Conservation (phyloP, 768 basidiomycete genomes). For the Tylopilus intermedius region DNA sequence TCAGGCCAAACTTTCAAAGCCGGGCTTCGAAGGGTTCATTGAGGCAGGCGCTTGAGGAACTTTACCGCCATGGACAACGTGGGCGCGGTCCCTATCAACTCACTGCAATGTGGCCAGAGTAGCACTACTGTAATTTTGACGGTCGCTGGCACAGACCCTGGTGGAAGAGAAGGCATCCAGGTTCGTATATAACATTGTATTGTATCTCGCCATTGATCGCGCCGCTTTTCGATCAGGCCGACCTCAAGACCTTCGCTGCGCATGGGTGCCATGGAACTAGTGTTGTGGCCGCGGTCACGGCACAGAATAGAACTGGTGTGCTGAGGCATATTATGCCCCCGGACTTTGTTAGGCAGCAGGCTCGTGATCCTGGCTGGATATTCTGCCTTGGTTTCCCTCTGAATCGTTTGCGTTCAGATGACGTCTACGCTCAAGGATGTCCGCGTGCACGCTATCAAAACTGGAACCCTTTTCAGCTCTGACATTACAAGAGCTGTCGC, state of each 20-base stretch:
- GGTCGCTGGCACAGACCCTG: neutral
- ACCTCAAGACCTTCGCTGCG: conserved; percentile 2
- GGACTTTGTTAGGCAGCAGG: neutral
- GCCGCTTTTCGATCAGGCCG: neutral
- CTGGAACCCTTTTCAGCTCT: neutral
- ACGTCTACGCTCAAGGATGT: neutral
- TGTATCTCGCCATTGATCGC: no score
- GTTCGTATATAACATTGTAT: neutral
- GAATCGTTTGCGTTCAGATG: neutral
- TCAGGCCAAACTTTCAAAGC: no score
- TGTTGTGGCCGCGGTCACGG: conserved; percentile 2
- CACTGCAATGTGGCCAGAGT: no score
- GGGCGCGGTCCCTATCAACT: no score
- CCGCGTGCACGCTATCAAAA: neutral
- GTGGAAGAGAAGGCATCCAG: conserved; percentile 3
- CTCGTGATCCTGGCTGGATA: neutral
- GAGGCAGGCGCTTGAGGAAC: no score
- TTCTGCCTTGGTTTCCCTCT: neutral
- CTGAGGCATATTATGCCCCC: neutral
- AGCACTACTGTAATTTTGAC: neutral
- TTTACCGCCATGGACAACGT: no score
- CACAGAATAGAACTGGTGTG: neutral
- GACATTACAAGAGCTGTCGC: neutral
- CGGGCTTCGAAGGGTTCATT: no score
- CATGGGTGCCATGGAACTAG: conserved; percentile 8